Base-by-base conservation (phyloP, 2,329 filamentous ascomycete genomes). In the Bipolaris zeicola region DNA sequence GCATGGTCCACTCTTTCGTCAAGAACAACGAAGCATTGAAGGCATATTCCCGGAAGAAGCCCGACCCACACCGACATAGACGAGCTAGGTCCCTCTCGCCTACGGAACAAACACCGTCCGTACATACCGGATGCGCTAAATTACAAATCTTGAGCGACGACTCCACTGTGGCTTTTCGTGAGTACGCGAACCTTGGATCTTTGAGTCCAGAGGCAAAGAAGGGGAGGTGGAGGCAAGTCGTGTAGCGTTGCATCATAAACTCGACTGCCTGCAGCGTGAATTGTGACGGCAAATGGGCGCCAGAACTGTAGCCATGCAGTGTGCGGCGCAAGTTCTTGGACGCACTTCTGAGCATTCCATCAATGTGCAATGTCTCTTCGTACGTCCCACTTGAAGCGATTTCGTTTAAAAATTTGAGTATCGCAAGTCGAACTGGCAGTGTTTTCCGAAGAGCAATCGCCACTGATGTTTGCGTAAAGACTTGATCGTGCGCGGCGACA, bases 371-470 rank as follows among this genome's bases (percentile, higher is more conserved):
- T 3, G 70, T 71, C 38, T 71, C 64, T 7, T 70, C 61, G 28
- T 72, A 72, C 3, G 68, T 66, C 5, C 63, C 64, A 7, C 34
- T 55, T 1, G 67, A 66, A 6, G 50, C 50, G 3, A 69, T 46
- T 28, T 71, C 59, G 33, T 73, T 74, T 24, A 74, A 51, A n/a
- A 70, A 71, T 13, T 63, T 74, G 2, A 63, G 60, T 1, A 80
- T 70, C 0, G 63, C 65, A 13, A 80, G 73, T 13, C 78, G 77
- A 3, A 69, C 50, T 1, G 76, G 68, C 6, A 78, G 67, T 1
- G 71, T 77, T 31, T 68, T 73, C 5, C 76, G 71, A 3, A 80
- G 65, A 1, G 73, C 71, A 28, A 75, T 71, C 4, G 74, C 62
- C 3, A 76, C 62, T 0, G 78, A 78, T 6, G 66, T 62, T 36